Conservation (phyloP, 345 rosid species). For the Gossypium australe region DNA sequence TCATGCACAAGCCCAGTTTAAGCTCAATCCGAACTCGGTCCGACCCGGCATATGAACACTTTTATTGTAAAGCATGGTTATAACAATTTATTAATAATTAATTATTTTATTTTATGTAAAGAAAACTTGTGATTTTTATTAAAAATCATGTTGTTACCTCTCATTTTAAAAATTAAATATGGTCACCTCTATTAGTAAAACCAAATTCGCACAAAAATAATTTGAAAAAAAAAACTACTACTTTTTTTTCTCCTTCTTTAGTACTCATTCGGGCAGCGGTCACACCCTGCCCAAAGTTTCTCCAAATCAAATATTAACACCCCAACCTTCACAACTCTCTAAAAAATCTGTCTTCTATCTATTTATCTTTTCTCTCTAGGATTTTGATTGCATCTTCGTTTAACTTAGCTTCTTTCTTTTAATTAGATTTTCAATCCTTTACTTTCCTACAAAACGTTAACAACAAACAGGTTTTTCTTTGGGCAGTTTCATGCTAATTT, state of each 20-base stretch:
- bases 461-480: neutral
- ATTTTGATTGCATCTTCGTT: neutral
- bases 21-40: fast-evolving
- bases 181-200: too few relatives aligned
- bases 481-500: neutral
- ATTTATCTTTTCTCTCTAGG: neutral
- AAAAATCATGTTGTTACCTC: too few relatives aligned
- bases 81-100: too few relatives aligned
- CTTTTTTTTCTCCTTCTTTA: neutral
- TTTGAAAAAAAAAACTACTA: neutral
- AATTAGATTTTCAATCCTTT: neutral
- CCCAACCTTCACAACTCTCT: neutral
- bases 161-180: too few relatives aligned
- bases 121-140: too few relatives aligned
- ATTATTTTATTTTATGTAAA: too few relatives aligned
- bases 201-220: neutral
- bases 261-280: neutral
- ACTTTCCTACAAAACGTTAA: neutral
- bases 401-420: neutral
- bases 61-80: too few relatives aligned
- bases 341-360: neutral
- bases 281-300: neutral
- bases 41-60: too few relatives aligned
- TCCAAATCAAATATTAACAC: neutral
- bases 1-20: too few relatives aligned